These are phyloP conservation scores for Botrytis tulipae DNA, from an alignment of 2,329 filamentous ascomycete species.

Conservation along the genomic window DNA sequence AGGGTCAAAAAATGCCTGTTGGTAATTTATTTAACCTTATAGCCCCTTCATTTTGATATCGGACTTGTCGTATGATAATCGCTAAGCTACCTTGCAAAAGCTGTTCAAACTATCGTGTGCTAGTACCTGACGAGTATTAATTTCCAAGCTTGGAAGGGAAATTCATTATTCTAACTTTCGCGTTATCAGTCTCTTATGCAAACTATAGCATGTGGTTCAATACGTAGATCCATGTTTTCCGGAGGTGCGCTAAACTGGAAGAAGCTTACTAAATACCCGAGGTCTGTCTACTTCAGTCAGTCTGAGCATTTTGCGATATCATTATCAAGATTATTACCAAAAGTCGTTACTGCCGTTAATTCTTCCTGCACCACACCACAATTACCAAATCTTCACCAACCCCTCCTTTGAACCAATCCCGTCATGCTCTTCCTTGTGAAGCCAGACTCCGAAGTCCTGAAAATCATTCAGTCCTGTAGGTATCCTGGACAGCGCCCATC, in stretches of 20 bases:
- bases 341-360: constrained; percentile 6
- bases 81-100: neutral
- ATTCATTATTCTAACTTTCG: neutral
- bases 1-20: neutral
- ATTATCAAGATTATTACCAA: neutral
- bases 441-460: neutral
- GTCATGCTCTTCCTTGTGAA: neutral
- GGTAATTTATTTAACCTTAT: neutral
- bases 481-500: constrained; percentile 7
- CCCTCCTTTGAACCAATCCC: neutral
- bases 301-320: neutral
- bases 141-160: neutral
- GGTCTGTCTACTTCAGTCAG: neutral
- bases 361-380: neutral
- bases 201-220: neutral
- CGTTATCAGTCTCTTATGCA: neutral
- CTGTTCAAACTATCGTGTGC: no score
- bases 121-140: neutral
- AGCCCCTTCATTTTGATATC: constrained; percentile 3
- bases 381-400: neutral
- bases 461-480: neutral
- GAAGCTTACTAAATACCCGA: neutral
- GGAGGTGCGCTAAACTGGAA: neutral
- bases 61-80: neutral
- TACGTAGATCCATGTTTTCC: neutral